Percentiles rank a stretch among this genome's conserved stretches.
Evolutionary conservation across 2,329 filamentous ascomycete species (phyloP).

Genomic region (Microascus cirrosus): DNA sequence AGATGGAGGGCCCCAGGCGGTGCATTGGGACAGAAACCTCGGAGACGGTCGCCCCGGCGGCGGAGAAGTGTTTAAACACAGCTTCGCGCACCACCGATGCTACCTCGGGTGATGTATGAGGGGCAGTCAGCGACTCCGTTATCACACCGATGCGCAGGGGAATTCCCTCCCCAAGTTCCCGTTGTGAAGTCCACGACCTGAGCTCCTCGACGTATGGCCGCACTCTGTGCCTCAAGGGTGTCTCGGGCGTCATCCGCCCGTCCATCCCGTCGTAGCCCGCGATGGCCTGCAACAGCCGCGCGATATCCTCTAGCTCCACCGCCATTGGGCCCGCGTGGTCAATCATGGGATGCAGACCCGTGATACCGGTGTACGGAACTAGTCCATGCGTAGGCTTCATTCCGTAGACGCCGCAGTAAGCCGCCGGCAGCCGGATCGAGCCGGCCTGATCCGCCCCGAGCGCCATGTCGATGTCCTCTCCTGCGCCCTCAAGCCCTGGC

Average conservation of each 20-base stretch:
- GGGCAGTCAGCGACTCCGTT: too few species aligned
- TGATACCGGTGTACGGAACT: constrained; percentile 35
- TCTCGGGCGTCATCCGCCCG: constrained; percentile 23
- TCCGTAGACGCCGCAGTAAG: constrained; percentile 24
- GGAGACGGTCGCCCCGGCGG: constrained; percentile 28
- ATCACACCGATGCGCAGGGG: too few species aligned
- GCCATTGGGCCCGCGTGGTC: constrained; percentile 34
- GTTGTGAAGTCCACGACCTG: too few species aligned
- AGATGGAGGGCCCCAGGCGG: constrained; percentile 29
- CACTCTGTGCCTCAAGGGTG: constrained; percentile 20
- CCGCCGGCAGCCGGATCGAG: constrained; percentile 22
- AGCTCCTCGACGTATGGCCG: constrained; percentile 16
- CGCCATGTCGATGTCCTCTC: constrained; percentile 19
- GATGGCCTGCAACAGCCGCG: constrained; percentile 27
- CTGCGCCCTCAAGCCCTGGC: constrained; percentile 5
- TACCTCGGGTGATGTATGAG: too few species aligned
- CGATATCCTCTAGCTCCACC: constrained; percentile 25
- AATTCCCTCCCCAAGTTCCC: too few species aligned
- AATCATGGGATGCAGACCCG: constrained; percentile 23
- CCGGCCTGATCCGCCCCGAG: constrained; percentile 26
- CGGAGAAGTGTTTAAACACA: constrained; percentile 18
- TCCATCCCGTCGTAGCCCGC: constrained; percentile 39
- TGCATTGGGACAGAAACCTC: constrained; percentile 37
- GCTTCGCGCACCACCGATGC: too few species aligned
- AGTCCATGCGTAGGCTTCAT: constrained; percentile 34